Percentiles rank a stretch among this genome's conserved stretches.
phyloP scores from a whole-genome alignment of 306 rosid genomes.

The Sindora glabra region DNA sequence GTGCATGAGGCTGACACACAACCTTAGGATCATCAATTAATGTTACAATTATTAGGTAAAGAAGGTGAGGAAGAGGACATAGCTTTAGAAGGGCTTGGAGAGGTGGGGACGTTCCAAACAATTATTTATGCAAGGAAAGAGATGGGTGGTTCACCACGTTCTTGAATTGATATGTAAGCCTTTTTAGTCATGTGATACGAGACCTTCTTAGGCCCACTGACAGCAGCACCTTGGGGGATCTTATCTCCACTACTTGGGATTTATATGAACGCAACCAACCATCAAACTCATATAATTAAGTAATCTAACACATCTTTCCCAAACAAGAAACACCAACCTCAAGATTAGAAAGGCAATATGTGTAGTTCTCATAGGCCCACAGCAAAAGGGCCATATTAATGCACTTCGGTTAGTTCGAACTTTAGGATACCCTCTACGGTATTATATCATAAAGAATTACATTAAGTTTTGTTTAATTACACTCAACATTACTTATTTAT shows the following conservation, averaged over 20 bases:
- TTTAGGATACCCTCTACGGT: too few relatives aligned
- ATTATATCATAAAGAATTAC: too few relatives aligned
- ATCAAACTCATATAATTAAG: constrained; percentile 27
- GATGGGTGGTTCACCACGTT: constrained; percentile 43
- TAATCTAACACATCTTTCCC: constrained; percentile 16
- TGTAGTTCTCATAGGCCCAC: too few relatives aligned
- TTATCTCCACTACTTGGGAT: constrained; percentile 25
- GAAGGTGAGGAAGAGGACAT: constrained; percentile 31
- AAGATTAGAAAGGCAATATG: too few relatives aligned
- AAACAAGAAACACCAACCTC: constrained; percentile 19
- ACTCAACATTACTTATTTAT: too few relatives aligned
- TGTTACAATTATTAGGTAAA: constrained; percentile 28
- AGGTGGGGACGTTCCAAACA: constrained; percentile 34
- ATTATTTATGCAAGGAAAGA: constrained; percentile 36
- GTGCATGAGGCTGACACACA: too few relatives aligned
- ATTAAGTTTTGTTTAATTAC: too few relatives aligned
- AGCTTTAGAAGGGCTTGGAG: constrained; percentile 34
- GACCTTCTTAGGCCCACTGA: constrained; percentile 53
- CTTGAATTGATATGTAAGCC: constrained; percentile 40
- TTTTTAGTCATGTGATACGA: constrained; percentile 48
- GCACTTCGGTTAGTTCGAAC: too few relatives aligned
- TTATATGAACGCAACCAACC: constrained; percentile 27
- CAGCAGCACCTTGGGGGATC: constrained; percentile 23
- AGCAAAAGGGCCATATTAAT: too few relatives aligned
- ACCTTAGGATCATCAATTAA: too few relatives aligned